Percentiles rank a stretch among this genome's conserved stretches.
Conservation (phyloP, 768 basidiomycete genomes). For the Auriscalpium vulgare region DNA sequence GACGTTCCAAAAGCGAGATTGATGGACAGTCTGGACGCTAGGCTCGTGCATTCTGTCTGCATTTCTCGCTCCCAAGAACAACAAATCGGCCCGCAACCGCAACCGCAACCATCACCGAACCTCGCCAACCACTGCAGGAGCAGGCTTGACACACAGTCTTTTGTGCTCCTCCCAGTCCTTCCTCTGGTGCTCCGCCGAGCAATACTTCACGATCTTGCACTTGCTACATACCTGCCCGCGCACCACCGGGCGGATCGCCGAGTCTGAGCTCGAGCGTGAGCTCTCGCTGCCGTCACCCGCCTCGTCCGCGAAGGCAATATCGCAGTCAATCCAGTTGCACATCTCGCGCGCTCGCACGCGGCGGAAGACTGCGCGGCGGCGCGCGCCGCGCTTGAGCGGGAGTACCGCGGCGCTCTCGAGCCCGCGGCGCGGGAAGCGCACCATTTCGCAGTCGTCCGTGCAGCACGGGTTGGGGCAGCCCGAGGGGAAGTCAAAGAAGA, state of each 20-base stretch:
- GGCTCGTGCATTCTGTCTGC: too few relatives aligned
- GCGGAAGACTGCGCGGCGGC: conserved; percentile 30
- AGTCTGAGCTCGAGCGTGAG: conserved; percentile 14
- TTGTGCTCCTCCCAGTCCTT: conserved; percentile 76
- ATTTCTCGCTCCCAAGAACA: too few relatives aligned
- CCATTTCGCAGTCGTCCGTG: conserved; percentile 77
- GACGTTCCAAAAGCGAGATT: too few relatives aligned
- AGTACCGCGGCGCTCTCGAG: conserved; percentile 54
- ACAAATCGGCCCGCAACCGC: neutral
- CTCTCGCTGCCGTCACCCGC: conserved; percentile 31
- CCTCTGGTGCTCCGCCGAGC: conserved; percentile 65
- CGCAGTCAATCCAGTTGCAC: conserved; percentile 81
- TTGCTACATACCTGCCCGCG: conserved; percentile 63
- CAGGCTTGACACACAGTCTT: conserved; percentile 49
- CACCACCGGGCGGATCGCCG: conserved; percentile 9
- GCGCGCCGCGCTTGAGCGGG: conserved; percentile 46
- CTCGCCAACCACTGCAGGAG: neutral
- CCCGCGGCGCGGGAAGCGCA: conserved; percentile 66
- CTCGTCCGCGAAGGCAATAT: conserved; percentile 49
- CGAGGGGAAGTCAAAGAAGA: conserved; percentile 72
- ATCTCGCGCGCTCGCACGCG: conserved; percentile 51
- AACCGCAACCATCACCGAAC: neutral
- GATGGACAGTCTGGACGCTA: too few relatives aligned
- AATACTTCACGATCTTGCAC: conserved; percentile 73
- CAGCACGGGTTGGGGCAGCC: conserved; percentile 76